Conservation (phyloP, 768 basidiomycete species). For the Trametes cubensis region DNA sequence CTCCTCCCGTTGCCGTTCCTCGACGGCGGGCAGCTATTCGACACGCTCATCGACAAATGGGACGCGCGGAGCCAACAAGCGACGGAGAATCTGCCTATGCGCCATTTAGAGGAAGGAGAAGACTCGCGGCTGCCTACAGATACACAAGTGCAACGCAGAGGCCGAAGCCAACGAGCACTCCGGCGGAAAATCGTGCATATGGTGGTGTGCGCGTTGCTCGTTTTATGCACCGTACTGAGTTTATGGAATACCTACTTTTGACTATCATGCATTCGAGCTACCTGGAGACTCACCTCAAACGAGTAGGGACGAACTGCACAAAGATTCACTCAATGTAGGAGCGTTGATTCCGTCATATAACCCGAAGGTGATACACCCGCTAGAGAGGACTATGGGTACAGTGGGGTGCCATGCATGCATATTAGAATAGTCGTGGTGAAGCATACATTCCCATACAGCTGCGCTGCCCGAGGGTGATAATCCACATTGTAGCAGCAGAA, state of each 20-base stretch:
- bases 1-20: conserved; percentile 71
- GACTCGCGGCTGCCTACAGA: not conserved
- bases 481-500: conserved; percentile 9
- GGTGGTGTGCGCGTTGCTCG: not conserved
- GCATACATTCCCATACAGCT: conserved; percentile 27
- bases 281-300: not conserved
- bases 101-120: not conserved
- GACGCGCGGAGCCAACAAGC: not conserved
- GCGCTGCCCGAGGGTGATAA: conserved; percentile 4
- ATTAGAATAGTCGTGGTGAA: conserved; percentile 14
- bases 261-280: not conserved
- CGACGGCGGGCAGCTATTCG: conserved; percentile 69
- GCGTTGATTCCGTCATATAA: conserved; percentile 13
- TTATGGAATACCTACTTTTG: conserved; percentile 7
- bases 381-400: conserved; percentile 20
- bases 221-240: not conserved
- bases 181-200: conserved; percentile 1
- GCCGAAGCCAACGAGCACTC: not conserved
- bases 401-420: conserved; percentile 25
- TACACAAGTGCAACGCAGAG: too few relatives aligned
- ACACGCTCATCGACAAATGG: conserved; percentile 29
- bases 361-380: conserved; percentile 15
- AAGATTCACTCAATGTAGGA: not conserved
- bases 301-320: not conserved
- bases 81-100: not conserved